Evolutionary conservation across 768 basidiomycete species (phyloP), one percentile per base, ranked within the genome.

Genomic region (Amanita exitialis): DNA sequence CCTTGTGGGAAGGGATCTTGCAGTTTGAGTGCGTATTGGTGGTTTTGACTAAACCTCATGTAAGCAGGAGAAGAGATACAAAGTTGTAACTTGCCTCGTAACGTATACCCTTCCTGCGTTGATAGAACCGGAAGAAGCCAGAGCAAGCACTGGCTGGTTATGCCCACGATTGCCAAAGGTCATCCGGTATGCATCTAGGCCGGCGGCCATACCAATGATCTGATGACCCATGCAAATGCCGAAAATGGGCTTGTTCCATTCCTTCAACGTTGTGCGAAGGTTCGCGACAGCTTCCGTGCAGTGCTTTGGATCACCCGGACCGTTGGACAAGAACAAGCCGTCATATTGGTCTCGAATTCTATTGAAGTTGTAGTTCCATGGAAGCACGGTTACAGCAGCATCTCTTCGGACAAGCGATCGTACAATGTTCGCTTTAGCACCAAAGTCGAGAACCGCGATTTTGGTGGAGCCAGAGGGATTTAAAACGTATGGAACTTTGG

Each of bases 201-300:
- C 95, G 20, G 93, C 95, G 23, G 95, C 96, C 76, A 99, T 88
- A 44, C 95, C 96, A 58, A 99, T 88, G 58, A 99, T 79, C 68
- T 98, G 95, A 64, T 98, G 91, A 46, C 95, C 96, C 96, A 99
- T 98, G 69, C 96, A 99, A 58, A 99, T 94, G 49, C 96, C 96
- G 58, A 98, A 98, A 36, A 98, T 77, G 9, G 96, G 96, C 63
- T 83, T 90, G 63, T 82, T 69, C 95, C 95, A 98, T 67, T 94
- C 90, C 28, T 74, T 59, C 46, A 99, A 67, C 9, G 92, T 95
- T 60, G 77, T 77, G 58, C 90, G 79, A 41, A 98, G 78, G 54
- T 86, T 79, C 51, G 82, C 61, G 8, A 83, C 89, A 18, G 91
- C 91, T 51, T 88, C 82, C 79, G 84, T 83, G 68, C 91, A 94